Evolutionary conservation across 2,329 filamentous ascomycete species (phyloP).

Genomic region (Tolypocladium amazonense): DNA sequence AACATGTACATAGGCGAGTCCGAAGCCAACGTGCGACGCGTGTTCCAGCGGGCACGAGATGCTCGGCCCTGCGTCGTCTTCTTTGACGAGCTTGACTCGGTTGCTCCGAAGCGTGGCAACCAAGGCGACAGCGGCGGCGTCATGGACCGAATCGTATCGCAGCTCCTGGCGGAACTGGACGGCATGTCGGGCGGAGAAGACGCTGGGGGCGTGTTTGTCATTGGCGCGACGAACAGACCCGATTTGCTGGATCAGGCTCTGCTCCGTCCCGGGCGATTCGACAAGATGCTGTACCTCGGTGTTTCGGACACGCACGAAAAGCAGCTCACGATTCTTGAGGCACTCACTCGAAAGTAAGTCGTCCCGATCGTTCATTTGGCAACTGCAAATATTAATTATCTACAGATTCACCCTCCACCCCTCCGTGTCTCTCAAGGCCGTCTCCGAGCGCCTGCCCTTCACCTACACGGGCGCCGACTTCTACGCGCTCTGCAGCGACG

Average conservation of each 20-base stretch:
- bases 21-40: slow-evolving; percentile 80
- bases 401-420: slow-evolving; percentile 74
- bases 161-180: slow-evolving; percentile 88
- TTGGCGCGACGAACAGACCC: slow-evolving; percentile 90
- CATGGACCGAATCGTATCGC: slow-evolving; percentile 95
- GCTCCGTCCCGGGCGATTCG: slow-evolving; percentile 81
- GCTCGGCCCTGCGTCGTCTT: slow-evolving; percentile 84
- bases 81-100: slow-evolving; percentile 87
- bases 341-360: slow-evolving; percentile 81
- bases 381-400: neutral
- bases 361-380: neutral
- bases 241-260: slow-evolving; percentile 87
- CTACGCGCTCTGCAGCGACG: slow-evolving; percentile 93
- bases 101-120: slow-evolving; percentile 92
- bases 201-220: slow-evolving; percentile 83
- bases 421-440: slow-evolving; percentile 59
- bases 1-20: slow-evolving; percentile 97
- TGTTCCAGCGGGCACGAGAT: slow-evolving; percentile 80
- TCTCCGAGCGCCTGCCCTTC: slow-evolving; percentile 74
- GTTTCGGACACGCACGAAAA: slow-evolving; percentile 96
- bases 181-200: slow-evolving; percentile 94
- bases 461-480: slow-evolving; percentile 97
- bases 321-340: slow-evolving; percentile 88
- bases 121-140: slow-evolving; percentile 95
- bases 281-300: slow-evolving; percentile 96